Base-by-base conservation (phyloP, 2,329 filamentous ascomycete species). In the Trichoderma aggressivum region DNA sequence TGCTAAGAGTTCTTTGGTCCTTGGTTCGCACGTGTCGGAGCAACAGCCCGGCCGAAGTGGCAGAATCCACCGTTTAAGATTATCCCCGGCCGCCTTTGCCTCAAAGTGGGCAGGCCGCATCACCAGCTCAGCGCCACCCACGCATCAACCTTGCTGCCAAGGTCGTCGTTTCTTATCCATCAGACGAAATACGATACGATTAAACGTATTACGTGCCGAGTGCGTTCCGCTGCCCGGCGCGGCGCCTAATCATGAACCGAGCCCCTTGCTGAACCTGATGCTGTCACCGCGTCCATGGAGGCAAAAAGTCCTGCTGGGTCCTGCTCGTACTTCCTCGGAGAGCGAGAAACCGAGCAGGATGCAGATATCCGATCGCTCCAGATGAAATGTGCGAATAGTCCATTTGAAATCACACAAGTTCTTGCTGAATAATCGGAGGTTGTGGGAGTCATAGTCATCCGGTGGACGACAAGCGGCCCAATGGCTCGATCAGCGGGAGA, bases 221-320 rank as follows among this genome's bases (percentile, higher is more conserved):
- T 21, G 43, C 43, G 39, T 34, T 11, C 56, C 21, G n/a, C 28
- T 34, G 14, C 3, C 43, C 65, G 65, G 65, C 65, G 39, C 65
- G 56, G 65, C 65, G 39, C 56, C 39, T 53, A 53, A 53, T 69
- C 56, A 69, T 28, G 28, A 69, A 60, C 65, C 65, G 65, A 61
- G 36, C 14, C 65, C 21, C 26, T 34, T 26, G n/a, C 7, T 3
- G 10, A 8, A 8, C 26, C 50, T 26, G 24, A 50, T 50, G 14
- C 34, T 50, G 24, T 28, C 50, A 39, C 63, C 10, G n/a, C n/a
- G 50, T 56, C 62, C 28, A 39, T 55, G 47, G 62, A 39, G 43
- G 34, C 14, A 39, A 56, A 11, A 21, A 16, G 24, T 14, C 28
- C 43, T 34, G 16, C 47, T 53, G n/a, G 47, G 24, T 53, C 47